Conservation (phyloP, 2,329 filamentous ascomycete species). For the Aspergillus sp. region DNA sequence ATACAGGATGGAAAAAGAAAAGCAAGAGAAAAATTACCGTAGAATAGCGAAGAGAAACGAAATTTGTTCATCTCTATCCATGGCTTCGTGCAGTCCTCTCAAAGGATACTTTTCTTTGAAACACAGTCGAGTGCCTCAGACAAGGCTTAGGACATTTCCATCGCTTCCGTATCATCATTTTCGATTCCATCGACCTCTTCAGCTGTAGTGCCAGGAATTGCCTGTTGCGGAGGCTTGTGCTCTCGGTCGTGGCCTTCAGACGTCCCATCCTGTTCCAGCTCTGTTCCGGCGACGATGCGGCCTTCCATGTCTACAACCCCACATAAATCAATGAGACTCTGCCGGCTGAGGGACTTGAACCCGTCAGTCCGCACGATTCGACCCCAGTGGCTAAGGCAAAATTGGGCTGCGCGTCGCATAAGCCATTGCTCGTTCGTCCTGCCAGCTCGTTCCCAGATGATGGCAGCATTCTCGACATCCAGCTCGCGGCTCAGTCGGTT, state of each 20-base stretch:
- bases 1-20: not conserved
- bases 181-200: conserved; percentile 44
- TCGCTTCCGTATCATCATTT: conserved; percentile 48
- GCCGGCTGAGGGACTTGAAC: conserved; percentile 76
- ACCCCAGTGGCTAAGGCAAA: conserved; percentile 93
- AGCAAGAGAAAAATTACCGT: not conserved
- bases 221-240: conserved; percentile 30
- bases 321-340: conserved; percentile 82
- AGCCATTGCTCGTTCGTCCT: conserved; percentile 93
- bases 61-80: not conserved
- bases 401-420: conserved; percentile 79
- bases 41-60: not conserved
- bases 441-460: conserved; percentile 92
- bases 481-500: conserved; percentile 87
- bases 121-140: conserved; percentile 14
- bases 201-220: conserved; percentile 24
- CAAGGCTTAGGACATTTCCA: conserved; percentile 42
- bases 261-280: conserved; percentile 64
- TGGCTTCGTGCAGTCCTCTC: not conserved
- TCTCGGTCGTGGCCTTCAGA: conserved; percentile 43
- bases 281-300: conserved; percentile 84
- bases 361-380: conserved; percentile 85
- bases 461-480: conserved; percentile 90
- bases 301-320: conserved; percentile 93
- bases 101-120: conserved; percentile 7